A percentile compares a stretch with the other conserved stretches of the same genome.
These are phyloP conservation scores for Priceomyces medius DNA, from an alignment of 805 yeast species.

Conservation along the genomic window DNA sequence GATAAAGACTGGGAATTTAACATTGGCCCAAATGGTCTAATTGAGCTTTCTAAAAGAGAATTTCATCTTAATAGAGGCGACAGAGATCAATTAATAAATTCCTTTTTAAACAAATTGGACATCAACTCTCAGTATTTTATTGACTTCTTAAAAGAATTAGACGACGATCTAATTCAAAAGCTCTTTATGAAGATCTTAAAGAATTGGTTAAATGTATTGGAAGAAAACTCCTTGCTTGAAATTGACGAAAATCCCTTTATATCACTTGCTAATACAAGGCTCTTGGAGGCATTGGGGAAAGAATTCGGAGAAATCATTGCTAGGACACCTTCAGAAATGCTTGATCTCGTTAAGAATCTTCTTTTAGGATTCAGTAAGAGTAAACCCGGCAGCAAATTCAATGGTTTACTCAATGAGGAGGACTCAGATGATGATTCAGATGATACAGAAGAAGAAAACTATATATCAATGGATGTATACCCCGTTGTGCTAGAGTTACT, in stretches of 20 bases:
- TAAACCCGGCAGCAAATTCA: neutral
- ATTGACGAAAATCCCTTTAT: constrained; percentile 48
- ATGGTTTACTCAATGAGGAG: constrained; percentile 12
- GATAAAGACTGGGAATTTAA: constrained; percentile 39
- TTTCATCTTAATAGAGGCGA: constrained; percentile 3
- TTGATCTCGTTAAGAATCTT: constrained; percentile 37
- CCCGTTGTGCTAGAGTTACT: constrained; percentile 35
- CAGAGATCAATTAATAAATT: constrained; percentile 25
- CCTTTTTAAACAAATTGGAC: constrained; percentile 31
- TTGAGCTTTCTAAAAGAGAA: constrained; percentile 22
- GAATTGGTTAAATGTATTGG: constrained; percentile 51
- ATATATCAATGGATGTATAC: constrained; percentile 16
- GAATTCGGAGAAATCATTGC: constrained; percentile 57
- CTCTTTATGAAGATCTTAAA: constrained; percentile 53
- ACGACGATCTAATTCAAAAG: constrained; percentile 44
- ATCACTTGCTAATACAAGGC: constrained; percentile 56
- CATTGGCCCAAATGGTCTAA: constrained; percentile 41
- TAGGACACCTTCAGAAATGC: constrained; percentile 55
- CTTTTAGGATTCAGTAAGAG: neutral
- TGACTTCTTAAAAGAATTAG: constrained; percentile 48
- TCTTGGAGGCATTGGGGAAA: constrained; percentile 61
- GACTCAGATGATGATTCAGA: constrained; percentile 35
- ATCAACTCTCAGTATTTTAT: constrained; percentile 25
- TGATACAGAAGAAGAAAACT: constrained; percentile 27
- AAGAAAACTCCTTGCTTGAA: constrained; percentile 12